Base-by-base conservation (phyloP, 2,329 filamentous ascomycete species). In the Cryphonectria naterciae region DNA sequence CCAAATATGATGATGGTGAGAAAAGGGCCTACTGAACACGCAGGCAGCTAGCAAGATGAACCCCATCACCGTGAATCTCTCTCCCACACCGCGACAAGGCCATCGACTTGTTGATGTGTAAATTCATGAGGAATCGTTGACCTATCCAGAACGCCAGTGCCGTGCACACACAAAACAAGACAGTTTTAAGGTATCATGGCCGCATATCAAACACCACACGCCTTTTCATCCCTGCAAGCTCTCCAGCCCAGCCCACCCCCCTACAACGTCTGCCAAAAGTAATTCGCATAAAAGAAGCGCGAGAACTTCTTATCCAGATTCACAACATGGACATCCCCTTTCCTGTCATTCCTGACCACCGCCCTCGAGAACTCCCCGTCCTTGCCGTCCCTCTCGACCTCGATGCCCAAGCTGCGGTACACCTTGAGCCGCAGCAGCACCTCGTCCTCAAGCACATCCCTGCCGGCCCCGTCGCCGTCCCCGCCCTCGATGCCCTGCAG, bases 221-320 rank as follows among this genome's bases (percentile, higher is more conserved):
- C 32, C 43, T 39, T 22, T 49, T 49, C 60, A 63, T 65, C n/a
- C 37, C 39, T 54, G 19, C 22, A 56, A 13, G 17, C 49, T 35
- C 22, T 28, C 46, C 41, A n/a, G 35, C 39, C n/a, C 60, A 76
- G 11, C 37, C 37, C 8, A 39, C 37, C 37, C 10, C 10, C 37
- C 80, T 84, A 97, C 80, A 98, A 85, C 41, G 91, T 95, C 77
- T 94, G 88, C 96, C 96, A 99, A 78, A 98, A 97, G 80, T 97
- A 97, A 77, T 97, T 97, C 32, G 95, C 93, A 78, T 98, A 97
- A 78, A 97, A 98, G 80, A 92, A 95, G 73, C 91, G 88, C 71
- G 93, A 95, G 80, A 97, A 95, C 83, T 96, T 97, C 76, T 92
- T 91, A 77, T 98, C 95, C 80, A 99, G 91, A 77, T 97, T 97